phyloP scores from a whole-genome alignment of 257 asterid species.

The Ligustrum vulgare region DNA sequence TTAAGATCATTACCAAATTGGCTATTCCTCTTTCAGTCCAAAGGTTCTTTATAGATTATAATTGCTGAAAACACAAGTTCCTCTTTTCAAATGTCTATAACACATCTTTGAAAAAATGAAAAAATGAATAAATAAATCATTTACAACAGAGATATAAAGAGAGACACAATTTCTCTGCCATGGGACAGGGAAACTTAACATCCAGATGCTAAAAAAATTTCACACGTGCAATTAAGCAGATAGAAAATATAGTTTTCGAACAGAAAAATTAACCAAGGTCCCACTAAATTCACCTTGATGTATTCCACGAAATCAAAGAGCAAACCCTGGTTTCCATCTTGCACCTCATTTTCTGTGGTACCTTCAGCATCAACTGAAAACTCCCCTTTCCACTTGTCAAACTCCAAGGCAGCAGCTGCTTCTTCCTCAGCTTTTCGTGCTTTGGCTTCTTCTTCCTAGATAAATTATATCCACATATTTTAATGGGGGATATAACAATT shows the following conservation, averaged over 20 bases:
- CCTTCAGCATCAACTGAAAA: constrained; percentile 98
- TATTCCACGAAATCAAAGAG: constrained; percentile 89
- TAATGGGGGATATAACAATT: constrained; percentile 2
- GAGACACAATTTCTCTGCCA: constrained; percentile 6
- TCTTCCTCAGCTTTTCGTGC: constrained; percentile 92
- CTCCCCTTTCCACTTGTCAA: constrained; percentile 94
- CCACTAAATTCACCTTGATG: constrained; percentile 62
- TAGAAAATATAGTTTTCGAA: background rate
- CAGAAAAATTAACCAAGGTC: constrained; percentile 7
- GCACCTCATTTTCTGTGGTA: constrained; percentile 77
- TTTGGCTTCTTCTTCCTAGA: constrained; percentile 93
- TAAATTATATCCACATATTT: constrained; percentile 16
- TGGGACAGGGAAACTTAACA: constrained; percentile 10
- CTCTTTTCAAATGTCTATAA: background rate
- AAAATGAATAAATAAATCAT: background rate
- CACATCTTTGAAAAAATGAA: background rate
- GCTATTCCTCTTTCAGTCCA: background rate
- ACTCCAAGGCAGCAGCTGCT: constrained; percentile 87
- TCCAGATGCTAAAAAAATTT: constrained; percentile 17
- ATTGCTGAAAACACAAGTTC: background rate
- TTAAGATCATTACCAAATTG: constrained; percentile 17
- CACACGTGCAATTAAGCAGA: background rate
- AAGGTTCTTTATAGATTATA: background rate
- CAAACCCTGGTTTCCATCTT: constrained; percentile 80
- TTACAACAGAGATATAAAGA: background rate